Evolutionary conservation across 495 filamentous ascomycete species (phyloP), one percentile per base, ranked within the genome.

Genomic region (Aspergillus nanangensis): DNA sequence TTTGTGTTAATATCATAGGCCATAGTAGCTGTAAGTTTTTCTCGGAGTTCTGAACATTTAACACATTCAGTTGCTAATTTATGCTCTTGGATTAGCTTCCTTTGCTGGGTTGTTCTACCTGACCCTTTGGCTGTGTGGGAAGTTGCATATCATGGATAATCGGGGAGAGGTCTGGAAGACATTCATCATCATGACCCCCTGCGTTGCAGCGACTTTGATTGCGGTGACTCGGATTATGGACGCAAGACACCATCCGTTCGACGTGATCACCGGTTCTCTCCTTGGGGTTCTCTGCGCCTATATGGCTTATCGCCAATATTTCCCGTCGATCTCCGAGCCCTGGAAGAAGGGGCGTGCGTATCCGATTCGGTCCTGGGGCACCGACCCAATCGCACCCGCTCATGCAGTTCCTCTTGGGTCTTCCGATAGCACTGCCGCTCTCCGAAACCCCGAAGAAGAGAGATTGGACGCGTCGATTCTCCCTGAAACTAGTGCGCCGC

Each of bases 241-340:
- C 58, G 89, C 86, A 56, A 77, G 88, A 8, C 90, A 95, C 53
- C 88, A 94, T 65, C 87, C 84, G 10, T 94, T 95, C 65, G 90
- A 95, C 48, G 90, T 94, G 34, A 72, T 95, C 18, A 87, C 84
- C 20, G 88, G 89, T 5, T 83, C 77, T 17, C 56, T 86, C 2
- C 79, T 91, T 36, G 87, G 87, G 3, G 53, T 72, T 15, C 41
- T 60, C 34, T 67, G 69, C 41, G 77, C 74, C 36, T 70, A 58
- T 42, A 54, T 72, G 41, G 61, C 76, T 9, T 80, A 79, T 49
- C 72, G 64, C 35, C 77, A 79, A 56, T 80, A 80, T 50, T 79
- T 78, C 52, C 81, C 81, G 10, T 60, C 80, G 2, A 50, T 84
- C 21, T 60, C 52, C 25, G 74, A 83, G 41, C 52, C 76, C 11